phyloP scores from a whole-genome alignment of 345 rosid genomes.

The Aquilaria yunnanensis region DNA sequence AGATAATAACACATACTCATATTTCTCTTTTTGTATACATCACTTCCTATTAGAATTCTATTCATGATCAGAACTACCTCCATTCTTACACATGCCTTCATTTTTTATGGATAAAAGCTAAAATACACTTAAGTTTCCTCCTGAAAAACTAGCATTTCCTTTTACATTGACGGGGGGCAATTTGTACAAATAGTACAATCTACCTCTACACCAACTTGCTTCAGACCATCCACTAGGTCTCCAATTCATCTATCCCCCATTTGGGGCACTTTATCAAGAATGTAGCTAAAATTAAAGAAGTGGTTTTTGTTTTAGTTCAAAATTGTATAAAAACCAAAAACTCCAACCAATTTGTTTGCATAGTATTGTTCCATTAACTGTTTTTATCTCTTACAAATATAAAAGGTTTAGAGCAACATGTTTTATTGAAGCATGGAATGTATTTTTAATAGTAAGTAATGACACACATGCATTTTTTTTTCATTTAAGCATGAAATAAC shows the following conservation, averaged over 20 bases:
- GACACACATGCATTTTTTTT: constrained; percentile 4
- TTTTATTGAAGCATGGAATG: too few relatives aligned
- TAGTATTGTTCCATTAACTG: too few relatives aligned
- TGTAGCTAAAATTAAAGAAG: constrained; percentile 38
- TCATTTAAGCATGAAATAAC: too few relatives aligned
- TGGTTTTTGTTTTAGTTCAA: neutral
- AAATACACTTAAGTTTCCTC: constrained; percentile 65
- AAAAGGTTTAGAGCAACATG: too few relatives aligned
- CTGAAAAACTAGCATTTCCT: constrained; percentile 87
- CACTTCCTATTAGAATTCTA: too few relatives aligned
- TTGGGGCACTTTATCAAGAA: constrained; percentile 90
- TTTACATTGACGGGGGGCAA: constrained; percentile 86
- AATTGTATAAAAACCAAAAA: neutral
- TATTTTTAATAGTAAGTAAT: too few relatives aligned
- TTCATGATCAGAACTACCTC: too few relatives aligned
- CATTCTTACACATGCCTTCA: too few relatives aligned
- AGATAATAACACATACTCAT: constrained; percentile 30
- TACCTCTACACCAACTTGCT: constrained; percentile 91
- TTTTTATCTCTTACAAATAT: too few relatives aligned
- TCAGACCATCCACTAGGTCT: constrained; percentile 79
- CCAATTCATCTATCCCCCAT: constrained; percentile 98
- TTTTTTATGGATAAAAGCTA: neutral
- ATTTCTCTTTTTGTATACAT: constrained; percentile 22
- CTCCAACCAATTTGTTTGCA: neutral
- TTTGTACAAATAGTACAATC: constrained; percentile 65